phyloP scores from a whole-genome alignment of 139 green algal species.

The Medakamo hakoo region DNA sequence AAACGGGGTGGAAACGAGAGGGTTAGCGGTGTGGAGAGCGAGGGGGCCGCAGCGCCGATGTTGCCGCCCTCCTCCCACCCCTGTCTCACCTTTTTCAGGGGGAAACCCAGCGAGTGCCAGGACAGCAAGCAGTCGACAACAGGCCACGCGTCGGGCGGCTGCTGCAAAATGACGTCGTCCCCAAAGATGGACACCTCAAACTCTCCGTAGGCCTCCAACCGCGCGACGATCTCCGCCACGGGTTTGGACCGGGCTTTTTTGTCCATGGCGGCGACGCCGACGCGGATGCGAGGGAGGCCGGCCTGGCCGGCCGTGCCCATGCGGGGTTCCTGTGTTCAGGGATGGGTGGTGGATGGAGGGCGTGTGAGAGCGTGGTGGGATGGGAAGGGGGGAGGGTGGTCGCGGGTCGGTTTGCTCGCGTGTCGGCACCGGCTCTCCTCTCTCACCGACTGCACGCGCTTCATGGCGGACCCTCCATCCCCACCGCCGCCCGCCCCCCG shows the following conservation, averaged over 20 bases:
- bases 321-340: background rate
- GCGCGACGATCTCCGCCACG: conserved; percentile 77
- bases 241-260: conserved; percentile 78
- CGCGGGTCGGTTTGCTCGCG: background rate
- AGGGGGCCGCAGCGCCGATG: background rate
- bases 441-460: background rate
- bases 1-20: background rate
- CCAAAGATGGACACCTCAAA: conserved; percentile 85
- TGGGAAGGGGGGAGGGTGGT: background rate
- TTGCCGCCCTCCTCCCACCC: background rate
- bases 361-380: background rate
- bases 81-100: conserved; percentile 65
- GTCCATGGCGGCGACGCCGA: conserved; percentile 71
- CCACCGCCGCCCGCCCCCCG: too few species aligned
- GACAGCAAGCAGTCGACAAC: conserved; percentile 69
- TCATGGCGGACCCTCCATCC: background rate
- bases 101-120: conserved; percentile 92
- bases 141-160: conserved; percentile 81
- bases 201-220: conserved; percentile 61
- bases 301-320: background rate
- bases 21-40: background rate
- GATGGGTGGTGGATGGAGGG: background rate
- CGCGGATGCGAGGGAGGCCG: background rate
- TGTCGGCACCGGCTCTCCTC: background rate
- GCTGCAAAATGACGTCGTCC: conserved; percentile 72